A percentile compares a stretch with the other conserved stretches of the same genome.
phyloP scores from a whole-genome alignment of 2,329 filamentous ascomycete species.

The Aspergillus pseudotamarii region DNA sequence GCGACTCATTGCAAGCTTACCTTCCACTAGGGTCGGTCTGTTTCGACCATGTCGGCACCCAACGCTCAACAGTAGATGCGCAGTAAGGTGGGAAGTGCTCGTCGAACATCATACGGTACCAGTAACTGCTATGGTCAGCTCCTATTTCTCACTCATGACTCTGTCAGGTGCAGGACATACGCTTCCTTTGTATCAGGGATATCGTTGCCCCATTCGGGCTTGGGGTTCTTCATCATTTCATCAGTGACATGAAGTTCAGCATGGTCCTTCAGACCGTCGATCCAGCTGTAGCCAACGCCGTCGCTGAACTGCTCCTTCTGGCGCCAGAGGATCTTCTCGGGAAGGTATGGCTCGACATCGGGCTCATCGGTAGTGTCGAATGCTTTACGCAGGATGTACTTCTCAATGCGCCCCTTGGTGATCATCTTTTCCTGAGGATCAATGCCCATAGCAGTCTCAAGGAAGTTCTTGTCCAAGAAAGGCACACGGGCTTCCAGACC shows the following conservation, averaged over 20 bases:
- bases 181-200: conserved; percentile 97
- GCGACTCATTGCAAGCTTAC: conserved; percentile 49
- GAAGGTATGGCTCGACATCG: conserved; percentile 80
- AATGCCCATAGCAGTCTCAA: conserved; percentile 89
- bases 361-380: conserved; percentile 93
- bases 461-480: conserved; percentile 97
- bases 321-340: conserved; percentile 92
- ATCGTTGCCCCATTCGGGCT: conserved; percentile 91
- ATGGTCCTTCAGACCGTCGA: conserved; percentile 93
- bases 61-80: conserved; percentile 90
- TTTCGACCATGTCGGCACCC: conserved; percentile 97
- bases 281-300: conserved; percentile 98
- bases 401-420: conserved; percentile 84
- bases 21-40: conserved; percentile 94
- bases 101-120: conserved; percentile 98
- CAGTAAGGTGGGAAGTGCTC: conserved; percentile 95
- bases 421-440: conserved; percentile 97
- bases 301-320: conserved; percentile 99
- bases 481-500: conserved; percentile 96
- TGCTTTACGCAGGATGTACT: conserved; percentile 96
- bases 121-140: conserved; percentile 64
- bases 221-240: conserved; percentile 98
- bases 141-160: not conserved
- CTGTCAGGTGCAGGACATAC: conserved; percentile 51
- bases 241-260: conserved; percentile 88